These are phyloP conservation scores for Penicillium sp. DNA, from an alignment of 2,329 filamentous ascomycete species.

Conservation along the genomic window DNA sequence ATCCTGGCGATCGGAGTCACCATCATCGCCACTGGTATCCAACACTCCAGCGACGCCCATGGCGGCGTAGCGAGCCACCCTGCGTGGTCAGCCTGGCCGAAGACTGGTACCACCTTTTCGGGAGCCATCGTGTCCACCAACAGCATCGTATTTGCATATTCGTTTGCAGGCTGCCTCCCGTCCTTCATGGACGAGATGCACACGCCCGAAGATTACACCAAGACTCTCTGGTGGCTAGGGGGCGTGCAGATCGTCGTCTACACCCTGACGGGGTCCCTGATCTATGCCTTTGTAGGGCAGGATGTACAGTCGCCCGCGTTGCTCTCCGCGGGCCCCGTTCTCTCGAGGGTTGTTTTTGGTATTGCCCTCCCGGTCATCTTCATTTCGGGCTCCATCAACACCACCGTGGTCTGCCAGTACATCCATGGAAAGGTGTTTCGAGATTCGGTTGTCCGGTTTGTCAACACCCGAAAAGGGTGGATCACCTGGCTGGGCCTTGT, in stretches of 20 bases:
- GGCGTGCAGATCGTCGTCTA: background rate
- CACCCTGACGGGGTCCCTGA: background rate
- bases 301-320: background rate
- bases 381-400: slow-evolving; percentile 23
- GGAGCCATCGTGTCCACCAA: background rate
- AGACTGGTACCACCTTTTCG: background rate
- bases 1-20: background rate
- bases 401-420: background rate
- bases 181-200: slow-evolving; percentile 33
- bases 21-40: background rate
- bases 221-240: background rate
- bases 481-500: background rate
- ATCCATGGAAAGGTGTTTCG: background rate
- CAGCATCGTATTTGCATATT: slow-evolving; percentile 32
- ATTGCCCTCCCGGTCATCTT: slow-evolving; percentile 23
- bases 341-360: background rate
- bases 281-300: slow-evolving; percentile 1
- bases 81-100: background rate
- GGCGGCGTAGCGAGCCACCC: background rate
- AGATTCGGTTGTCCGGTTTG: background rate
- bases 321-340: background rate
- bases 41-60: background rate
- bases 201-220: background rate
- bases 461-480: slow-evolving; percentile 1
- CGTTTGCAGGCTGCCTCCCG: slow-evolving; percentile 41